These are phyloP conservation scores for Botrytis squamosa DNA, from an alignment of 2,329 filamentous ascomycete genomes.

Conservation along the genomic window DNA sequence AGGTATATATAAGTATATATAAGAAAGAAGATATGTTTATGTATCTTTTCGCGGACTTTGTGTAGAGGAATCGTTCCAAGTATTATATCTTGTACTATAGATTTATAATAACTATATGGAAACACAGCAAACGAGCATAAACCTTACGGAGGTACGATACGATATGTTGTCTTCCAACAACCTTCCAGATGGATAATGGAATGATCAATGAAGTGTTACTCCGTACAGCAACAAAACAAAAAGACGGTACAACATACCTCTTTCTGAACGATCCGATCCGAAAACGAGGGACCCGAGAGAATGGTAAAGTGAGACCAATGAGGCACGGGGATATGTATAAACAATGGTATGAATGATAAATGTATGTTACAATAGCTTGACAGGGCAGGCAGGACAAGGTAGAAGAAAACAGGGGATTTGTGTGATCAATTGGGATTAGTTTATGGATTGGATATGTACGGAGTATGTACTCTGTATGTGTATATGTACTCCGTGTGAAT, in stretches of 20 bases:
- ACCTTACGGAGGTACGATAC: neutral
- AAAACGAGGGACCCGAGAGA: neutral
- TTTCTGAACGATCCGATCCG: neutral
- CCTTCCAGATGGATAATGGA: neutral
- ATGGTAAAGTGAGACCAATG: neutral
- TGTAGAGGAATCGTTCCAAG: neutral
- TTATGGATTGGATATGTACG: neutral
- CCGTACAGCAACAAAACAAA: neutral
- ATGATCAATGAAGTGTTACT: neutral
- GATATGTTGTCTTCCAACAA: neutral
- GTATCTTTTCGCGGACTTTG: neutral
- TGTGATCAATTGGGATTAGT: neutral
- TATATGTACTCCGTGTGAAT: neutral
- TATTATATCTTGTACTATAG: slow-evolving; percentile 1
- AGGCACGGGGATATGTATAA: neutral
- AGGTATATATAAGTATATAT: neutral
- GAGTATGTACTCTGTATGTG: neutral
- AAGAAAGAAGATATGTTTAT: neutral
- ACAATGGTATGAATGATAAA: neutral
- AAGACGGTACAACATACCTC: slow-evolving; percentile 2
- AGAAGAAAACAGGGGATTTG: neutral
- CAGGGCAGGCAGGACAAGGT: neutral
- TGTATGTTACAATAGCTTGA: slow-evolving; percentile 6
- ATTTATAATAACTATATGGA: neutral
- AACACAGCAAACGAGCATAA: neutral